These are phyloP conservation scores for Pulveroboletus sp. DNA, from an alignment of 768 basidiomycete species.

Conservation along the genomic window DNA sequence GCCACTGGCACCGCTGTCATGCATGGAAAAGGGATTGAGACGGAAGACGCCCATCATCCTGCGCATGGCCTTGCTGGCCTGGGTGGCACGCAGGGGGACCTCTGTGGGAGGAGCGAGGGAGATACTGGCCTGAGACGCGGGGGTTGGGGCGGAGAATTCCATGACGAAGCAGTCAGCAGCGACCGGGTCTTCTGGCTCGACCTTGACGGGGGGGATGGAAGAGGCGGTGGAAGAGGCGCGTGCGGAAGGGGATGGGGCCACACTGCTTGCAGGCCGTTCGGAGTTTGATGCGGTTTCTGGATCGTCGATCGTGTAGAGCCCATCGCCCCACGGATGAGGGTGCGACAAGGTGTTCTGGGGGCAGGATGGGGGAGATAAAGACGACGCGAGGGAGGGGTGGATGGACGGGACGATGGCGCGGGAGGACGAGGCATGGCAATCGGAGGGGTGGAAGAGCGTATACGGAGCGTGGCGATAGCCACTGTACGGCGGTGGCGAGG, in stretches of 20 bases:
- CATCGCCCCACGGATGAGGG: conserved; percentile 28
- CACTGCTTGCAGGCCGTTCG: conserved; percentile 33
- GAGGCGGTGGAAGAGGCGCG: conserved; percentile 35
- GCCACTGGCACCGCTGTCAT: conserved; percentile 46
- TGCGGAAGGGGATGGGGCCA: conserved; percentile 34
- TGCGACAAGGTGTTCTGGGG: conserved; percentile 18
- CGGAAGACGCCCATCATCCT: conserved; percentile 77
- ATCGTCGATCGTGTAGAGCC: conserved; percentile 33
- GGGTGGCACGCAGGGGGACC: conserved; percentile 74
- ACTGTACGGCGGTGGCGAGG: conserved; percentile 24
- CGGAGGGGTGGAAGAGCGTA: conserved; percentile 17
- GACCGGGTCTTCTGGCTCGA: conserved; percentile 28
- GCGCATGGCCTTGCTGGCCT: conserved; percentile 68
- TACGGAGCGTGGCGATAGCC: conserved; percentile 27
- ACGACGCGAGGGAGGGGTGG: conserved; percentile 14
- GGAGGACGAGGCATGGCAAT: conserved; percentile 19
- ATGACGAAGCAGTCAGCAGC: conserved; percentile 33
- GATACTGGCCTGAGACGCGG: conserved; percentile 33
- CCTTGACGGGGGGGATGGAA: conserved; percentile 29
- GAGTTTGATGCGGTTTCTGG: conserved; percentile 33
- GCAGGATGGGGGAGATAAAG: conserved; percentile 14
- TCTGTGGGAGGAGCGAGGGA: conserved; percentile 55
- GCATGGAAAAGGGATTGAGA: conserved; percentile 73
- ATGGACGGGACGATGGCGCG: conserved; percentile 17
- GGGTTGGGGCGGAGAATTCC: conserved; percentile 31